A percentile compares a stretch with the other conserved stretches of the same genome.
These are phyloP conservation scores for Cucurbita argyrosperma DNA, from an alignment of 306 rosid species.

Conservation along the genomic window DNA sequence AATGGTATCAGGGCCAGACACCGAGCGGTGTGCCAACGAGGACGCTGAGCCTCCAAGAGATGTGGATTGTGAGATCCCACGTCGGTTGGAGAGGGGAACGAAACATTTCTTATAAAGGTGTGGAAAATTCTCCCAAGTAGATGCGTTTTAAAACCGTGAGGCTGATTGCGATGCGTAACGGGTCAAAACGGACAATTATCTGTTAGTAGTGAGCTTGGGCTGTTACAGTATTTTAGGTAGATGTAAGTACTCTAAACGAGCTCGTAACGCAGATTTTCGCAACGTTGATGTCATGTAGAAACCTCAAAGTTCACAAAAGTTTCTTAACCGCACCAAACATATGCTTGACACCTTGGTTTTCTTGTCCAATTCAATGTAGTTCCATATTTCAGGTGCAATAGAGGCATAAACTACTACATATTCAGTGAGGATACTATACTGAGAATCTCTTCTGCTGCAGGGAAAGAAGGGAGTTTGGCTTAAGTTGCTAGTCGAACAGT, in stretches of 20 bases:
- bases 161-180: too few species aligned
- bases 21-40: too few species aligned
- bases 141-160: too few species aligned
- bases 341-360: background rate
- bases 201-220: too few species aligned
- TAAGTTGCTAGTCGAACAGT: conserved; percentile 53
- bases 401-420: background rate
- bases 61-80: too few species aligned
- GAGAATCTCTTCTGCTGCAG: conserved; percentile 25
- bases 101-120: too few species aligned
- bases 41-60: too few species aligned
- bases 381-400: background rate
- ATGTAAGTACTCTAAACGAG: background rate
- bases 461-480: conserved; percentile 98
- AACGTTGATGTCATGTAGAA: background rate
- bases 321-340: background rate
- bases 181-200: too few species aligned
- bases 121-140: too few species aligned
- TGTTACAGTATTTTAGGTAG: background rate
- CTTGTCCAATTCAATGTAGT: background rate
- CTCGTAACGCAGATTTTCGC: background rate
- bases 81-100: too few species aligned
- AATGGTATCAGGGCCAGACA: too few species aligned
- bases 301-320: background rate
- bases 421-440: background rate